These are phyloP conservation scores for Cordyceps tenuipes DNA, from an alignment of 2,329 filamentous ascomycete species.

Conservation along the genomic window DNA sequence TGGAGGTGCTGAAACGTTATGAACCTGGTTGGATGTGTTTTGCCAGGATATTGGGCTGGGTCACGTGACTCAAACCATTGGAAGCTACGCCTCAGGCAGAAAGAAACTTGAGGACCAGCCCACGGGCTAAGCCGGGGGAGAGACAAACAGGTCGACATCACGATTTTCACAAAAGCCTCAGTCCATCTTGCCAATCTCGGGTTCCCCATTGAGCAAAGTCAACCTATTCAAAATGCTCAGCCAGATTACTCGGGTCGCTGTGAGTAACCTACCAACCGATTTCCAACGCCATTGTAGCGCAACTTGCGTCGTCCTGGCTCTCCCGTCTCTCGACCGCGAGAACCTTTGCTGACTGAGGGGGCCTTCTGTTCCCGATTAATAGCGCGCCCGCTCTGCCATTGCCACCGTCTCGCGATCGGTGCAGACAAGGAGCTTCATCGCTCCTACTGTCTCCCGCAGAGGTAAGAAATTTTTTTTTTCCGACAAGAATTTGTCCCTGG, in stretches of 20 bases:
- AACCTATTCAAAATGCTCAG: constrained; percentile 45
- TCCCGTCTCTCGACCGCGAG: background rate
- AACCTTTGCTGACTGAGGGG: constrained; percentile 22
- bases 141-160: constrained; percentile 23
- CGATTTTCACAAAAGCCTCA: constrained; percentile 40
- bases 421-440: constrained; percentile 50
- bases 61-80: constrained; percentile 4
- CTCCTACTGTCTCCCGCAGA: constrained; percentile 52
- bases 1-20: background rate
- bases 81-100: constrained; percentile 12
- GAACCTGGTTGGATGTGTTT: background rate
- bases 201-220: constrained; percentile 40
- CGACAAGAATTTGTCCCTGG: background rate
- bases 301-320: background rate
- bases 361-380: constrained; percentile 22
- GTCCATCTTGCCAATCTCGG: constrained; percentile 25
- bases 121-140: constrained; percentile 11
- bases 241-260: constrained; percentile 47
- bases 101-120: constrained; percentile 12
- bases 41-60: background rate
- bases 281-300: background rate
- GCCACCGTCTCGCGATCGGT: constrained; percentile 40
- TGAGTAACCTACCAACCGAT: constrained; percentile 29
- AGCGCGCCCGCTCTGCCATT: constrained; percentile 44
- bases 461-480: constrained; percentile 35